Evolutionary conservation across 495 filamentous ascomycete species (phyloP).

Genomic region (Penicillium egyptiacum): DNA sequence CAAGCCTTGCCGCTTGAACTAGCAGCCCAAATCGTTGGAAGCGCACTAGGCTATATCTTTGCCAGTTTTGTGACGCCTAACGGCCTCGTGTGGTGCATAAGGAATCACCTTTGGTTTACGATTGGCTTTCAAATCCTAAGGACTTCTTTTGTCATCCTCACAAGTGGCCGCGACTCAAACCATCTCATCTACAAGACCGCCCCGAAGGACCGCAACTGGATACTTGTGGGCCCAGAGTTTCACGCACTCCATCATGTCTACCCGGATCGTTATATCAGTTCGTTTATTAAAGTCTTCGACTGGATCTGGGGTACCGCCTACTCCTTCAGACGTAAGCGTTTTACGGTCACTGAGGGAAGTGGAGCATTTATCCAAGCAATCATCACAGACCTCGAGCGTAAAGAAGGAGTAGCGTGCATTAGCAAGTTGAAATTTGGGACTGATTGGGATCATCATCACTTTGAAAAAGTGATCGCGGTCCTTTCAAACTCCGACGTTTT

Average conservation of each 20-base stretch:
- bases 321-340: conserved; percentile 18
- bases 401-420: conserved; percentile 14
- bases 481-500: background rate
- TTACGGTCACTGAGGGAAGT: conserved; percentile 17
- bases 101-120: background rate
- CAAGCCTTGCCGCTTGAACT: conserved; percentile 24
- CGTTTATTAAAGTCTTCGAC: conserved; percentile 24
- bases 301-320: conserved; percentile 26
- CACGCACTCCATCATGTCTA: conserved; percentile 25
- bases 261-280: conserved; percentile 27
- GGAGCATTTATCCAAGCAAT: conserved; percentile 19
- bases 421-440: conserved; percentile 5
- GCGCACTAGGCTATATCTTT: conserved; percentile 6
- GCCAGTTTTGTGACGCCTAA: background rate
- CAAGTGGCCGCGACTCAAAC: conserved; percentile 22
- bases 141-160: conserved; percentile 9
- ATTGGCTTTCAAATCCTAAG: background rate
- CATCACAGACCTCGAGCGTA: background rate
- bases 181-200: conserved; percentile 18
- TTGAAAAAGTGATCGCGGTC: background rate
- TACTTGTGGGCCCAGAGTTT: conserved; percentile 25
- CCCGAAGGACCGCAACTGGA: conserved; percentile 18
- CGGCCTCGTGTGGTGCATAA: background rate
- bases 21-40: conserved; percentile 13
- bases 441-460: background rate